A percentile compares a stretch with the other conserved stretches of the same genome.
Evolutionary conservation across 1,284 basidiomycete species (phyloP).

Genomic region (Xanthoconium separans): DNA sequence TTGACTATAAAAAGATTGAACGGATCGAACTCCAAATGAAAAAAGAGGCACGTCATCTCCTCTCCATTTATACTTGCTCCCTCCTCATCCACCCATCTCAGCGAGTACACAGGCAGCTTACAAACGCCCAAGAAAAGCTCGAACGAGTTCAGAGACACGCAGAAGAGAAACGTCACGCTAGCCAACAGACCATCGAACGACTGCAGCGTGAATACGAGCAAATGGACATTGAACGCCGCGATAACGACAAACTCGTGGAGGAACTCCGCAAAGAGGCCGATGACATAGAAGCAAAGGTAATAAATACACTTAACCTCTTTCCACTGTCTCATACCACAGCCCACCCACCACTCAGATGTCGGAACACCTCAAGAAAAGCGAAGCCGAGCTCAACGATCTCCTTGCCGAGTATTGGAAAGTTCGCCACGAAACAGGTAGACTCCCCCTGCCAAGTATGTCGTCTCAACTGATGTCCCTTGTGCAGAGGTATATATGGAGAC

Average conservation of each 20-base stretch:
- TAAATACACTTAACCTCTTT: too few species aligned
- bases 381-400: conserved; percentile 74
- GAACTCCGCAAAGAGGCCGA: conserved; percentile 68
- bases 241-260: conserved; percentile 75
- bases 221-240: conserved; percentile 69
- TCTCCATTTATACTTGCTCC: not conserved
- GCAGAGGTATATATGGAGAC: conserved; percentile 81
- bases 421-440: conserved; percentile 70
- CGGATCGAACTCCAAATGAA: conserved; percentile 63
- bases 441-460: conserved; percentile 4
- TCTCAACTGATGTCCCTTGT: conserved; percentile 4
- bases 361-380: conserved; percentile 69
- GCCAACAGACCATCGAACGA: conserved; percentile 66
- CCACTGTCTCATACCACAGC: too few species aligned
- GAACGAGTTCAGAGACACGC: conserved; percentile 71
- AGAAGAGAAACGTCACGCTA: conserved; percentile 69
- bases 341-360: conserved; percentile 51
- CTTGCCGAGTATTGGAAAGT: conserved; percentile 79
- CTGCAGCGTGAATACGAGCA: conserved; percentile 75
- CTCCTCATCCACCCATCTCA: conserved; percentile 31
- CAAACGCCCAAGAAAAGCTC: conserved; percentile 76
- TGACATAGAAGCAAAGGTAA: conserved; percentile 60
- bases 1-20: conserved; percentile 72
- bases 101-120: conserved; percentile 73
- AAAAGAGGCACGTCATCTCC: conserved; percentile 52